A percentile compares a stretch with the other conserved stretches of the same genome.
Conservation (phyloP, 208 protist genomes). For the Trypanosoma lewisi region DNA sequence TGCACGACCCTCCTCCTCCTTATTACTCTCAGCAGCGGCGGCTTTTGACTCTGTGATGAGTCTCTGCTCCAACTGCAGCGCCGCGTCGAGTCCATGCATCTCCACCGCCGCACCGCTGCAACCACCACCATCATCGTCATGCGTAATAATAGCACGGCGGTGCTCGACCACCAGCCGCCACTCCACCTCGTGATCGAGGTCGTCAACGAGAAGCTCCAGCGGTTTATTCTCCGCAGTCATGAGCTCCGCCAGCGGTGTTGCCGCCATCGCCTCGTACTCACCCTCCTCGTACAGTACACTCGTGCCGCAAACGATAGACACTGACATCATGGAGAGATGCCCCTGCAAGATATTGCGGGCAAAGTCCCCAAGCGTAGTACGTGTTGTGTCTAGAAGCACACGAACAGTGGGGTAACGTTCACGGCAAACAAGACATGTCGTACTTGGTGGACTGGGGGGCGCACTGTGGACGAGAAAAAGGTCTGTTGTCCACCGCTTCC, state of each 20-base stretch:
- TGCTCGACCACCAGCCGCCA: slow-evolving; percentile 61
- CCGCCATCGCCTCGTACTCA: slow-evolving; percentile 63
- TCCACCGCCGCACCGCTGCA: slow-evolving; percentile 7
- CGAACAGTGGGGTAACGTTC: slow-evolving; percentile 42
- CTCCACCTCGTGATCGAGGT: slow-evolving; percentile 56
- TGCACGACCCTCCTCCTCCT: neutral
- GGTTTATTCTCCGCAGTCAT: slow-evolving; percentile 12
- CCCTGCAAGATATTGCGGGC: slow-evolving; percentile 35
- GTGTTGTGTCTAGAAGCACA: slow-evolving; percentile 24
- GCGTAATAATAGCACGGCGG: neutral
- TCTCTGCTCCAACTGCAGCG: slow-evolving; percentile 17
- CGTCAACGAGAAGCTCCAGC: slow-evolving; percentile 56
- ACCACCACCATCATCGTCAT: too few species aligned
- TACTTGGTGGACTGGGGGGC: slow-evolving; percentile 34
- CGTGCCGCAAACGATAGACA: slow-evolving; percentile 41
- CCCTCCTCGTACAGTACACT: slow-evolving; percentile 77
- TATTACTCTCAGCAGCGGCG: neutral
- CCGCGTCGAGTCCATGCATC: slow-evolving; percentile 31
- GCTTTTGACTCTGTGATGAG: slow-evolving; percentile 6
- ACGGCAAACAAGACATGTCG: slow-evolving; percentile 60
- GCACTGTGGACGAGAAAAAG: slow-evolving; percentile 67
- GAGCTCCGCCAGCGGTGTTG: slow-evolving; percentile 22
- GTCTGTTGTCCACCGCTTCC: slow-evolving; percentile 24
- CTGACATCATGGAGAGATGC: slow-evolving; percentile 31
- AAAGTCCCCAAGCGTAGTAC: slow-evolving; percentile 46